Conservation (phyloP, 1,284 basidiomycete genomes). For the Papiliotrema flavescens region DNA sequence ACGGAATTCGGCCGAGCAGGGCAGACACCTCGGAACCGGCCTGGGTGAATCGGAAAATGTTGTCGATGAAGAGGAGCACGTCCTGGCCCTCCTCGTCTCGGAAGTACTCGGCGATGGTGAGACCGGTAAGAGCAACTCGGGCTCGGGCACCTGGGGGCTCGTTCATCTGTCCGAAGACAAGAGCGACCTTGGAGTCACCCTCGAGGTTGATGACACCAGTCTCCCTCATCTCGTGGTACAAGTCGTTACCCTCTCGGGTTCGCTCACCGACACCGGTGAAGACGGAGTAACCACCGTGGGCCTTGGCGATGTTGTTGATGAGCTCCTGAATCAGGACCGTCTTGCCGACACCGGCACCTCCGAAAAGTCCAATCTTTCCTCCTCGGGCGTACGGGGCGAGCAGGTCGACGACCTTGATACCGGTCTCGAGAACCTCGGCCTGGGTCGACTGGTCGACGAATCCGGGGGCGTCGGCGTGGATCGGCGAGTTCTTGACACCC, state of each 20-base stretch:
- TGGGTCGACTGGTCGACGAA: conserved; percentile 99
- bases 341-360: conserved; percentile 99
- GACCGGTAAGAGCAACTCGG: conserved; percentile 97
- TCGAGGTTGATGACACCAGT: conserved; percentile 99
- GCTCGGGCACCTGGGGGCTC: conserved; percentile 99
- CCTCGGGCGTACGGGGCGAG: conserved; percentile 99
- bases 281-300: conserved; percentile 99
- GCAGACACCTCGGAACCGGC: conserved; percentile 99
- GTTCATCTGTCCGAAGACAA: conserved; percentile 99
- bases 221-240: conserved; percentile 99
- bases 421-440: conserved; percentile 96
- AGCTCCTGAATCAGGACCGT: conserved; percentile 95
- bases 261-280: conserved; percentile 97
- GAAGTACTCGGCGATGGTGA: conserved; percentile 99
- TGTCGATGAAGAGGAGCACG: conserved; percentile 99
- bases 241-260: conserved; percentile 99
- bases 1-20: conserved; percentile 98
- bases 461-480: conserved; percentile 92
- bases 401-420: conserved; percentile 99
- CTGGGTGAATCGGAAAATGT: conserved; percentile 99
- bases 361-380: conserved; percentile 99
- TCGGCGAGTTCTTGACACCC: conserved; percentile 81
- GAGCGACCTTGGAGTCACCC: conserved; percentile 98
- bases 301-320: conserved; percentile 99
- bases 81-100: conserved; percentile 99